Base-by-base conservation (phyloP, 176 grass and related monocot genomes). In the Cenchrus fungigraminus region DNA sequence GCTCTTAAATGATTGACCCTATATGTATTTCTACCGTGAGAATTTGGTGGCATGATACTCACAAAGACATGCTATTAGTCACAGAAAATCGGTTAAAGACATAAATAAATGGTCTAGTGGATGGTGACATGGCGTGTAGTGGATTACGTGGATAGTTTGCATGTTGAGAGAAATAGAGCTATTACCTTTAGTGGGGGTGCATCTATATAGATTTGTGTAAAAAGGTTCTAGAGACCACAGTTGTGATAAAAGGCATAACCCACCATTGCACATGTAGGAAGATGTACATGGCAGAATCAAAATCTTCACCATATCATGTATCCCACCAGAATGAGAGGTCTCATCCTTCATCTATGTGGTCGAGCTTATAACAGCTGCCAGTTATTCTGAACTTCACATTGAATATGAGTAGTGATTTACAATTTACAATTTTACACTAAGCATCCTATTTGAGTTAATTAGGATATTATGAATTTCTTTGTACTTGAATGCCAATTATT, bases 281-380 rank as follows among this genome's bases (percentile, higher is more conserved):
- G 12, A 22, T 74, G 54, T 76, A 34, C 34, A 79, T 64, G 59
- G 63, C 79, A 86, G 76, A 77, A 77, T 47, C 22, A 53, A 82
- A 71, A 85, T 87, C 62, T 40, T 46, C 58, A 53, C 44, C 44
- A 46, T 83, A 74, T 61, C 65, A 74, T 51, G 52, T 72, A 83
- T 80, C 20, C 45, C 87, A 92, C 79, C 82, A 65, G 20, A 89
- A 72, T 34, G 71, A 54, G 46, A 83, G 44, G 78, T 89, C 87
- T 79, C 87, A 83, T 71, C 80, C 34, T 34, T 34, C 34, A 34
- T 34, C 55, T 12, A 7, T 37, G 22, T 77, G 64, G 77, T 49
- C 45, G 72, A 71, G 53, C 10, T 52, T 59, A 71, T 92, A 3
- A 34, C 49, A 77, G 82, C 76, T 72, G 58, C 74, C 78, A 29